Conservation (phyloP, 768 basidiomycete genomes). For the Mycena leptocephala region DNA sequence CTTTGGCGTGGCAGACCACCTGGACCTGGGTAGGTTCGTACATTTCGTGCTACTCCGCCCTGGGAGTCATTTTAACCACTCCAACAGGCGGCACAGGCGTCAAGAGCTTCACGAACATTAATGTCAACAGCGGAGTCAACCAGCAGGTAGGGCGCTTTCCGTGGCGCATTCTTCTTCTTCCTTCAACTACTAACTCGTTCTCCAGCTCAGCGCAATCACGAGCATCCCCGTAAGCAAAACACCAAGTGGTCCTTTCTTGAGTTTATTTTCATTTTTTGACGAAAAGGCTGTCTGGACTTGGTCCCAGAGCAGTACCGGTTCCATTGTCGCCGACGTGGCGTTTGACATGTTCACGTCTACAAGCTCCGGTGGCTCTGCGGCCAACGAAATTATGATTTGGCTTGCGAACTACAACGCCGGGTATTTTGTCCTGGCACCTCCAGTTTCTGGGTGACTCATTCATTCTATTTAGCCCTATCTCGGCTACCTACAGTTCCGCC, state of each 20-base stretch:
- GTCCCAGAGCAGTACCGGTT: conserved; percentile 60
- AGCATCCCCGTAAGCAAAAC: conserved; percentile 67
- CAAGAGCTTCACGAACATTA: conserved; percentile 76
- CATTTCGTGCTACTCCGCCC: not conserved
- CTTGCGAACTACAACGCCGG: conserved; percentile 71
- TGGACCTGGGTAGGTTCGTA: conserved; percentile 54
- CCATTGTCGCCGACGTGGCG: conserved; percentile 69
- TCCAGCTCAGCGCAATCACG: conserved; percentile 65
- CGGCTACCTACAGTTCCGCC: conserved; percentile 59
- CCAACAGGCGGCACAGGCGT: conserved; percentile 61
- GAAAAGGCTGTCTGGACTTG: conserved; percentile 72
- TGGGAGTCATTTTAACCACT: not conserved
- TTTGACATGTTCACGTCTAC: conserved; percentile 77
- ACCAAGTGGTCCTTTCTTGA: not conserved
- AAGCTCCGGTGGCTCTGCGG: conserved; percentile 62
- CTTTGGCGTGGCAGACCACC: conserved; percentile 55
- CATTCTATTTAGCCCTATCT: conserved; percentile 59
- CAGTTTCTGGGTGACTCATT: not conserved
- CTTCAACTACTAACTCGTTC: conserved; percentile 8
- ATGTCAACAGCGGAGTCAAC: conserved; percentile 61
- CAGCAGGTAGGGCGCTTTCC: conserved; percentile 53
- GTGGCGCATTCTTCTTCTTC: conserved; percentile 8
- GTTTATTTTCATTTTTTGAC: not conserved
- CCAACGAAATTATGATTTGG: conserved; percentile 77
- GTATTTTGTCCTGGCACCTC: not conserved